Evolutionary conservation across 352 stramenopile genomes (phyloP).

Genomic region (Globisporangium canariense): DNA sequence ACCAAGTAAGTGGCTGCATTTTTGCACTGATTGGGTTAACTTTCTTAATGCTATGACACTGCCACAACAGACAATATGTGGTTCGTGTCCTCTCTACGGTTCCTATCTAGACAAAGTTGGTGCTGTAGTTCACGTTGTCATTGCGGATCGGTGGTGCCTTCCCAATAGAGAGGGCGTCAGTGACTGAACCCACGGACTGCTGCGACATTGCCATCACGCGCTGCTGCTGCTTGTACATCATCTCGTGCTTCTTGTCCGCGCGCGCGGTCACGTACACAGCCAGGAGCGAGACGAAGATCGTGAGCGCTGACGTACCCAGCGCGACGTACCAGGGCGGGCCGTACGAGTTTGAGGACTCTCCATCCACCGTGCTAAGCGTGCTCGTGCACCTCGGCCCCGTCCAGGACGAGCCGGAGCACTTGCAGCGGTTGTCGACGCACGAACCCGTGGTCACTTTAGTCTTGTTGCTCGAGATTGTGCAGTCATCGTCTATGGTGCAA

Average conservation of each 20-base stretch:
- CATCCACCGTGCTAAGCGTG: neutral
- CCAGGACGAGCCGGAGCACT: neutral
- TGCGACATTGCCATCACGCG: neutral
- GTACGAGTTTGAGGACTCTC: neutral
- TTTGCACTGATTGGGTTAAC: no score
- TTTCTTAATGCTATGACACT: no score
- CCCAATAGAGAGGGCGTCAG: neutral
- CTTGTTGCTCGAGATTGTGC: neutral
- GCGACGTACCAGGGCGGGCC: neutral
- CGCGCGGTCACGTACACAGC: neutral
- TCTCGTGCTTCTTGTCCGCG: neutral
- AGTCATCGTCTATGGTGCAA: slow-evolving; percentile 33
- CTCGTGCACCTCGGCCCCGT: neutral
- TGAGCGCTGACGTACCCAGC: neutral
- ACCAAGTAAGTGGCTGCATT: no score
- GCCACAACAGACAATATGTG: no score
- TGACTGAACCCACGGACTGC: neutral
- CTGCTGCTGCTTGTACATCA: neutral
- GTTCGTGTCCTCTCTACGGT: no score
- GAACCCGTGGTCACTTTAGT: neutral
- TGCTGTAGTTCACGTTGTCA: neutral
- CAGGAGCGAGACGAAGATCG: neutral
- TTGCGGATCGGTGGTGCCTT: neutral
- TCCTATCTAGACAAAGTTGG: slow-evolving; percentile 3
- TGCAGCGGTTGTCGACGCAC: neutral